Conservation (phyloP, 768 basidiomycete genomes). For the Russula sp. region DNA sequence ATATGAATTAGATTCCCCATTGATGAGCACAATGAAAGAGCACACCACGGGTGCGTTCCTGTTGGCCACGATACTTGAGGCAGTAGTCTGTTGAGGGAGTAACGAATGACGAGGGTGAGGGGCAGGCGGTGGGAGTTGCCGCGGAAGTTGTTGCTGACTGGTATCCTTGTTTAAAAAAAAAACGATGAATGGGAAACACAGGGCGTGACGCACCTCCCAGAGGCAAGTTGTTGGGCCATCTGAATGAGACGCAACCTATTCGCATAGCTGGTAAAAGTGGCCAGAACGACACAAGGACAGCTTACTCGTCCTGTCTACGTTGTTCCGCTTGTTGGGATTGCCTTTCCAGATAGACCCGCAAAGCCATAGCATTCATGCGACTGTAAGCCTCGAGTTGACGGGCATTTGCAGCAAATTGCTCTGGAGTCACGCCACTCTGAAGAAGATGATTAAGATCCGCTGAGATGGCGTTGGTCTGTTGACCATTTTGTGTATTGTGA, state of each 20-base stretch:
- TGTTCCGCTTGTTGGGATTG: constrained; percentile 6
- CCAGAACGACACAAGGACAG: background rate
- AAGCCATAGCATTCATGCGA: constrained; percentile 12
- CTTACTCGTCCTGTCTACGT: constrained; percentile 16
- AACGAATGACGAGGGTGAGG: background rate
- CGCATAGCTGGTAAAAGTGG: background rate
- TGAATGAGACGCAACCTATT: constrained; percentile 10
- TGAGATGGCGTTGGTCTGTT: background rate
- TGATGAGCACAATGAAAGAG: background rate
- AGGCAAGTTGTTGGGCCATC: constrained; percentile 12
- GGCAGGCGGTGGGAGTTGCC: background rate
- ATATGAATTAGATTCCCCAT: background rate
- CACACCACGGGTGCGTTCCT: background rate
- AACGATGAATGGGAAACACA: background rate
- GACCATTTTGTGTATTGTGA: background rate
- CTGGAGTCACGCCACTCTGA: constrained; percentile 11
- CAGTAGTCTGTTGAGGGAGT: background rate
- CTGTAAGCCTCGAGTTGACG: constrained; percentile 11
- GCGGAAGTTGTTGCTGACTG: constrained; percentile 10
- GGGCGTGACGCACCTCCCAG: constrained; percentile 3
- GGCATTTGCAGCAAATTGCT: constrained; percentile 14
- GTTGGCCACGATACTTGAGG: background rate
- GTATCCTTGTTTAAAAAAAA: background rate
- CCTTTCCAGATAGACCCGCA: constrained; percentile 13
- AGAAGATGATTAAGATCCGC: background rate